Evolutionary conservation across 306 rosid species (phyloP).

Genomic region (Cotoneaster glaucophyllus): DNA sequence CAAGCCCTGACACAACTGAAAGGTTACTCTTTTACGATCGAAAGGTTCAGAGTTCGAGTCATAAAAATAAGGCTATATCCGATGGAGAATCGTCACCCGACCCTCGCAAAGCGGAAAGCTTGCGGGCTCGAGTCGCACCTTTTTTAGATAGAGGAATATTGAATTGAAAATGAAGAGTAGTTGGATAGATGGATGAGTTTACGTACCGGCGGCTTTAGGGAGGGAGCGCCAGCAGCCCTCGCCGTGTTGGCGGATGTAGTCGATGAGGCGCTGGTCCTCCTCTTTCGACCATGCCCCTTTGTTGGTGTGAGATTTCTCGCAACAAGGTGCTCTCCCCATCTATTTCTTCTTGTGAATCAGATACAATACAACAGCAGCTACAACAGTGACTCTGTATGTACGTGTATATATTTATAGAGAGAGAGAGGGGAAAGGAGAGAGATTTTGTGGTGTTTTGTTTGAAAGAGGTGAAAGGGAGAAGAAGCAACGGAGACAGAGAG

Average conservation of each 20-base stretch:
- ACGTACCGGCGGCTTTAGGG: conserved; percentile 56
- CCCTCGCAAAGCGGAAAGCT: too few species aligned
- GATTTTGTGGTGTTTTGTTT: conserved; percentile 1
- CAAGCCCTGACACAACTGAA: too few species aligned
- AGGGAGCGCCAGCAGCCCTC: conserved; percentile 86
- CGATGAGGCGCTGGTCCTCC: conserved; percentile 66
- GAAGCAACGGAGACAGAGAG: neutral
- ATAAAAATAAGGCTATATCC: too few species aligned
- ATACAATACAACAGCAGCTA: neutral
- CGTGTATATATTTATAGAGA: neutral
- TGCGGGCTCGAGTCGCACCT: too few species aligned
- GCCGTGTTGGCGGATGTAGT: conserved; percentile 60
- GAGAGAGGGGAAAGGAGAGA: too few species aligned
- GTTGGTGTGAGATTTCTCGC: conserved; percentile 69
- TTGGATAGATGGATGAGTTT: neutral
- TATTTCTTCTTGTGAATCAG: neutral
- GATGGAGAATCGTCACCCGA: too few species aligned
- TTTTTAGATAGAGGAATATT: neutral
- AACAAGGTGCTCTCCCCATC: conserved; percentile 74
- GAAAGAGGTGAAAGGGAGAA: neutral
- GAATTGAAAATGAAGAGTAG: neutral
- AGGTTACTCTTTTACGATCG: too few species aligned
- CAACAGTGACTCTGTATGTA: neutral
- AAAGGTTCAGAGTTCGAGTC: too few species aligned
- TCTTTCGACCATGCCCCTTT: conserved; percentile 80